These are phyloP conservation scores for Tulasnella calospora DNA, from an alignment of 768 basidiomycete genomes.

Conservation along the genomic window DNA sequence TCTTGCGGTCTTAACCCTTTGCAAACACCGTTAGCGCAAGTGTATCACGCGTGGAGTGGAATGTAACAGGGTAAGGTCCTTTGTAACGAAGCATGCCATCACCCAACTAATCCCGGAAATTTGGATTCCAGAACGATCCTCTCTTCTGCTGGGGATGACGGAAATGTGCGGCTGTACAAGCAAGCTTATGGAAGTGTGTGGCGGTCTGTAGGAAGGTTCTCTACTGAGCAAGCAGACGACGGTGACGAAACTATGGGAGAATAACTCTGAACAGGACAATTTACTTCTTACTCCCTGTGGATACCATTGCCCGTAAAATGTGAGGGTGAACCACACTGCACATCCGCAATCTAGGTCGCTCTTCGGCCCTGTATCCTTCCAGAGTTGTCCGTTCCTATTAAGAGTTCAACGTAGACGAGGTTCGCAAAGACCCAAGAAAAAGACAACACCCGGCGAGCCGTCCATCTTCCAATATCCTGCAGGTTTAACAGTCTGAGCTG, in stretches of 20 bases:
- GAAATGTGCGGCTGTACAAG: slow-evolving; percentile 80
- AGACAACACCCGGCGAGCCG: too few relatives aligned
- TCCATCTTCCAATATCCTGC: too few relatives aligned
- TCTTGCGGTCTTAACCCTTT: not conserved
- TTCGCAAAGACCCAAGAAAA: too few relatives aligned
- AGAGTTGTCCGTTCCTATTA: too few relatives aligned
- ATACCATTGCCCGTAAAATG: too few relatives aligned
- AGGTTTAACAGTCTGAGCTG: too few relatives aligned
- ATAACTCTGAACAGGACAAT: not conserved
- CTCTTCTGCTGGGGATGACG: slow-evolving; percentile 78
- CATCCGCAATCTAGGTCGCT: too few relatives aligned
- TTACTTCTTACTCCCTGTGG: not conserved
- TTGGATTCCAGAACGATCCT: slow-evolving; percentile 59
- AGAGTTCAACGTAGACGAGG: too few relatives aligned
- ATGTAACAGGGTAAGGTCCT: slow-evolving; percentile 65
- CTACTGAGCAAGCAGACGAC: slow-evolving; percentile 68
- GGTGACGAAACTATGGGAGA: slow-evolving; percentile 40
- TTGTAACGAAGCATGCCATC: not conserved
- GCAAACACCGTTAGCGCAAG: slow-evolving; percentile 47
- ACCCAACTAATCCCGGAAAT: not conserved
- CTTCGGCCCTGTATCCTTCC: too few relatives aligned
- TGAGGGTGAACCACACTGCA: too few relatives aligned
- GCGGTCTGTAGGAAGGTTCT: slow-evolving; percentile 75
- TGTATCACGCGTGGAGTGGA: slow-evolving; percentile 89
- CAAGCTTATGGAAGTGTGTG: slow-evolving; percentile 75